Base-by-base conservation (phyloP, 2,329 filamentous ascomycete genomes). In the Epichloe hybrida region DNA sequence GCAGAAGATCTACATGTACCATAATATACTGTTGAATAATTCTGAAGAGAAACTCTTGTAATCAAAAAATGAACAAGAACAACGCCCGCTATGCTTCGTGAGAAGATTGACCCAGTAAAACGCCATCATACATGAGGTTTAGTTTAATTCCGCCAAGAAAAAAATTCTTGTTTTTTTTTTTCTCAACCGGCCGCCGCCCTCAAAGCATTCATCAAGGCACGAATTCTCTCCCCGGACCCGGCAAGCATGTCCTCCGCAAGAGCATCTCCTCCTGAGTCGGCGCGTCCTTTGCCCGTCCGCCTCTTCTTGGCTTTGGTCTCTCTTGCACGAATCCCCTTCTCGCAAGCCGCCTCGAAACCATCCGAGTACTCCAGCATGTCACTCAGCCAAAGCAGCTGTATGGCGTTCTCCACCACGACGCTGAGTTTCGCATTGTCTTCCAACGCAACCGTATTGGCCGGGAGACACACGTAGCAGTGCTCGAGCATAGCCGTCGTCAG, bases 391-490 rank as follows among this genome's bases (percentile, higher is more conserved):
- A 77, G 64, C 6, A 81, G 66, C 44, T 81, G 73, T 34, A 87
- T 59, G 47, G 88, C 65, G 2, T 72, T 73, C 66, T 91, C 87
- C 0, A 88, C 68, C 34, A 86, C 64, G 9, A 90, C 66, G 2
- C 83, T 82, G 38, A 90, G 72, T 62, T 85, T 86, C 31, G 83
- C 81, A 57, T 93, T 90, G 55, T 88, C 84, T 20, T 79, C 74
- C 0, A 76, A 64, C 6, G 72, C 73, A 13, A 75, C 69, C 0
- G 75, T 79, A 52, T 78, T 81, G 1, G 86, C 84, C 0, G 83
- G 72, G 56, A 76, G 81, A 0, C 79, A 79, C 2, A 88, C 72
- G 62, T 81, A 90, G 59, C 81, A 82, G 42, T 71, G 62, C 59
- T 74, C 68, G 41, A 80, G 62, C 55, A 80, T 74, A 6, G 57